Percentiles rank a stretch among this genome's conserved stretches.
Evolutionary conservation across 2,329 filamentous ascomycete genomes (phyloP).

Genomic region (Fusarium xyrophilum): DNA sequence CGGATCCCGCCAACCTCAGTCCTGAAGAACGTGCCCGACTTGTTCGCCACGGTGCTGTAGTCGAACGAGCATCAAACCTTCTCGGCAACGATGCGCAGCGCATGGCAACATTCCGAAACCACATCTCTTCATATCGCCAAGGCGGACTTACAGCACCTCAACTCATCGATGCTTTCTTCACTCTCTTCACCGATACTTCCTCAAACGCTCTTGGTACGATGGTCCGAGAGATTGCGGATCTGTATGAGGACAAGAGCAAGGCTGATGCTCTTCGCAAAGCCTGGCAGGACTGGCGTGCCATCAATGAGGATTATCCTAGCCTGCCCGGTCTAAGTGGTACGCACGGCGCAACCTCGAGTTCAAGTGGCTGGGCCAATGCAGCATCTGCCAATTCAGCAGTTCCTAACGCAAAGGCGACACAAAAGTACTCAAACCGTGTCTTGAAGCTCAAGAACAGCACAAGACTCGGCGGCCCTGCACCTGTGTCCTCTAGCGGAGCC

Average conservation of each 20-base stretch:
- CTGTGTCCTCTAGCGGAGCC: constrained; percentile 30
- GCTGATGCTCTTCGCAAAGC: constrained; percentile 76
- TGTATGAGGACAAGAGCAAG: constrained; percentile 85
- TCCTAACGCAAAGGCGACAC: constrained; percentile 50
- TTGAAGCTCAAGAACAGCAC: constrained; percentile 67
- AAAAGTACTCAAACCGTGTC: constrained; percentile 61
- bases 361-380: constrained; percentile 66
- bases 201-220: constrained; percentile 85
- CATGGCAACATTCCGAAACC: constrained; percentile 76
- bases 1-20: constrained; percentile 60
- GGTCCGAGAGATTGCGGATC: constrained; percentile 87
- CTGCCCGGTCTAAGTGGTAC: constrained; percentile 77
- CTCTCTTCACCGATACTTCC: constrained; percentile 79
- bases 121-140: constrained; percentile 79
- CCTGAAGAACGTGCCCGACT: constrained; percentile 83
- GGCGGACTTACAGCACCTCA: constrained; percentile 73
- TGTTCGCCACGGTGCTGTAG: constrained; percentile 81
- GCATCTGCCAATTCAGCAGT: constrained; percentile 63
- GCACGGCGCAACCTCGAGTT: constrained; percentile 64
- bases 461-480: constrained; percentile 50
- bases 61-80: constrained; percentile 83
- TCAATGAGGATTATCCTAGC: constrained; percentile 94
- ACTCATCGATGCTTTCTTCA: constrained; percentile 86
- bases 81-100: constrained; percentile 79
- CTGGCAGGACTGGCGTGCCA: constrained; percentile 95